A percentile compares a stretch with the other conserved stretches of the same genome.
These are phyloP conservation scores for Coemansia sp. DNA, from an alignment of 192 early-diverging fungal genomes.

Conservation along the genomic window DNA sequence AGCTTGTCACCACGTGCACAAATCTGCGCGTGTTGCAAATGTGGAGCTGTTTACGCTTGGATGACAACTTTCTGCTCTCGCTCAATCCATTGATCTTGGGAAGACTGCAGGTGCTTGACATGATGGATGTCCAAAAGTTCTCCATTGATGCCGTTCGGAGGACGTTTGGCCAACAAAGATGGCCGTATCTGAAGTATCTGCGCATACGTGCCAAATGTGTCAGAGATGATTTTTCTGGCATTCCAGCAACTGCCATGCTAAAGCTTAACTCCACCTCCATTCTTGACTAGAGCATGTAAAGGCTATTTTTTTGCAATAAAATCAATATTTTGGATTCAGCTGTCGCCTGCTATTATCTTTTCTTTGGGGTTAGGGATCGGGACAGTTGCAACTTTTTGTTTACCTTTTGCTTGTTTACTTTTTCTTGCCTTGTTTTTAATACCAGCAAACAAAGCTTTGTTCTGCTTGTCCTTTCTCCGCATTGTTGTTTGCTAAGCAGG, in stretches of 20 bases:
- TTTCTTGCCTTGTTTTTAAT: background rate
- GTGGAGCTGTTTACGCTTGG: constrained; percentile 53
- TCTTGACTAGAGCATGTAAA: constrained; percentile 19
- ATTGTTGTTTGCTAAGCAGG: background rate
- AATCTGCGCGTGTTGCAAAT: constrained; percentile 39
- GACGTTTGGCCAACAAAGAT: constrained; percentile 42
- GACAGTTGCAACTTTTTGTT: background rate
- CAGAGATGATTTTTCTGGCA: constrained; percentile 43
- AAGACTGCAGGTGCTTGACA: constrained; percentile 49
- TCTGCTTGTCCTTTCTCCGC: background rate
- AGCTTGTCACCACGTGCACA: constrained; percentile 43
- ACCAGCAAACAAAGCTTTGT: background rate
- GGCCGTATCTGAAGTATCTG: constrained; percentile 52
- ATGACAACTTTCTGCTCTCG: constrained; percentile 48
- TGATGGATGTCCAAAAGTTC: constrained; percentile 57
- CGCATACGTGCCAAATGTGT: constrained; percentile 44
- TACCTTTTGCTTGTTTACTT: constrained; percentile 2
- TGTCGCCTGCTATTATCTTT: background rate
- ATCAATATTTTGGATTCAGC: background rate
- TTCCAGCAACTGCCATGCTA: constrained; percentile 38
- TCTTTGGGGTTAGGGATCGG: background rate
- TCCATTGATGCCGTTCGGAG: constrained; percentile 34
- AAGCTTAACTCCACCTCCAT: constrained; percentile 50
- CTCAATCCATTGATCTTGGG: constrained; percentile 33
- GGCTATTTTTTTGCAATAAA: background rate